Base-by-base conservation (phyloP, 1,284 basidiomycete species). In the Leucoagaricus sp. region DNA sequence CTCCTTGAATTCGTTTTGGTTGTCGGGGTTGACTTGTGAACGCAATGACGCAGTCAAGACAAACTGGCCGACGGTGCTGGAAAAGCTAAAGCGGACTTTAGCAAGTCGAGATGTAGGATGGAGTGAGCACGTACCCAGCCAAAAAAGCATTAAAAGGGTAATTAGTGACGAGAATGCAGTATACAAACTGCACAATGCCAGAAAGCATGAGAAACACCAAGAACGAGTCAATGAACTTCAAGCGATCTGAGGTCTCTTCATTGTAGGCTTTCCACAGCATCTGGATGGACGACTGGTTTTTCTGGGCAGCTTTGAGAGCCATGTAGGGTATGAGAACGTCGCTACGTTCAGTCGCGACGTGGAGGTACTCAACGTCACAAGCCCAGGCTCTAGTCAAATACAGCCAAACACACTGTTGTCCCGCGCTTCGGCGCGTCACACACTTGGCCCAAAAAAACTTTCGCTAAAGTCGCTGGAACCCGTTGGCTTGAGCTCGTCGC, bases 71-170 rank as follows among this genome's bases (percentile, higher is more conserved):
- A 98, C 91, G 10, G 90, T 91, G 64, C 95, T 93, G 28, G 89
- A 80, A 71, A 99, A 99, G 31, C 96, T 98, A 47, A 38, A 21
- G 3, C 15, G 47, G 29, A 31, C 17, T 26, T 51, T 23, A 55
- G 47, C 15, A 40, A 31, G 21, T 23, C 2, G 9, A 4, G 8
- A 4, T 31, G 0, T 8, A 38, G 15, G 44, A 15, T 36, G 29
- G 7, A 12, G 33, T 9, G 17, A n/a, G 17, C 19, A 66, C 91
- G 64, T 75, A 98, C 95, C 95, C 94, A 64, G 94, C 89, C 59
- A 98, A 75, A 75, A 98, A 99, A 33, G 96, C 94, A 67, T 98
- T 98, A 82, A 97, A 98, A 13, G 96, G 96, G 73, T 89, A 99
- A 75, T 90, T 91, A 56, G 95, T 94, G 62, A 99, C 80, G 61